A percentile compares a stretch with the other conserved stretches of the same genome.
phyloP scores from a whole-genome alignment of 176 grass and related monocot species.

The Urochloa ruziziensis region DNA sequence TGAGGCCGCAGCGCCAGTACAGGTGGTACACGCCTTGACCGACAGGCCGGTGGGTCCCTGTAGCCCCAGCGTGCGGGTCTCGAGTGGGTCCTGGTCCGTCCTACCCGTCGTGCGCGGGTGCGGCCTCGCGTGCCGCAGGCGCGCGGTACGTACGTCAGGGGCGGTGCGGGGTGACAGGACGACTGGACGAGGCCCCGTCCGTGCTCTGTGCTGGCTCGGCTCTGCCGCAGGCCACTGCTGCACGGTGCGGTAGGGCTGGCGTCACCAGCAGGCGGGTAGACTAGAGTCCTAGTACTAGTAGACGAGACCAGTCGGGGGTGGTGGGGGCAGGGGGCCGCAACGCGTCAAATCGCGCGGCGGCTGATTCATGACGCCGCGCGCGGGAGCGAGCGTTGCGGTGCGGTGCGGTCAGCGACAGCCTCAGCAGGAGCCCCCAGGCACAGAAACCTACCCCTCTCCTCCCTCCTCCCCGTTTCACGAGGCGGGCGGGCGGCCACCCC shows the following conservation, averaged over 20 bases:
- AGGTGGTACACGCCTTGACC: no score
- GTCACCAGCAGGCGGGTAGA: slow-evolving; percentile 43
- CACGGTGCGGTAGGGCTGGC: slow-evolving; percentile 66
- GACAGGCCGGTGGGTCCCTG: not conserved
- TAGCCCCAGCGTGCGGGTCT: no score
- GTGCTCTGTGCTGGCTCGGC: not conserved
- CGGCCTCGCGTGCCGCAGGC: slow-evolving; percentile 24
- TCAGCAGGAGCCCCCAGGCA: not conserved
- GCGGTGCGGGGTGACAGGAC: slow-evolving; percentile 12
- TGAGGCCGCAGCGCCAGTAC: no score
- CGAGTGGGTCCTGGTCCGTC: no score
- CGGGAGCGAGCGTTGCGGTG: not conserved
- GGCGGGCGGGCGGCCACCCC: not conserved
- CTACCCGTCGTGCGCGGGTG: not conserved
- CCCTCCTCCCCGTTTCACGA: slow-evolving; percentile 31
- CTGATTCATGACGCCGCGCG: slow-evolving; percentile 4
- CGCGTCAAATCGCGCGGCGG: slow-evolving; percentile 88
- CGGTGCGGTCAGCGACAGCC: slow-evolving; percentile 18
- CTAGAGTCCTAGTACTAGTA: no score
- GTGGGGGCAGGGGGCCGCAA: slow-evolving; percentile 35
- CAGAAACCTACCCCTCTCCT: not conserved
- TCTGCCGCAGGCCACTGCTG: not conserved
- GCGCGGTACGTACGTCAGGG: not conserved
- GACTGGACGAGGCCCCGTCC: not conserved
- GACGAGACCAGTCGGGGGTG: not conserved